phyloP scores from a whole-genome alignment of 345 rosid genomes.

The Gossypium herbaceum region DNA sequence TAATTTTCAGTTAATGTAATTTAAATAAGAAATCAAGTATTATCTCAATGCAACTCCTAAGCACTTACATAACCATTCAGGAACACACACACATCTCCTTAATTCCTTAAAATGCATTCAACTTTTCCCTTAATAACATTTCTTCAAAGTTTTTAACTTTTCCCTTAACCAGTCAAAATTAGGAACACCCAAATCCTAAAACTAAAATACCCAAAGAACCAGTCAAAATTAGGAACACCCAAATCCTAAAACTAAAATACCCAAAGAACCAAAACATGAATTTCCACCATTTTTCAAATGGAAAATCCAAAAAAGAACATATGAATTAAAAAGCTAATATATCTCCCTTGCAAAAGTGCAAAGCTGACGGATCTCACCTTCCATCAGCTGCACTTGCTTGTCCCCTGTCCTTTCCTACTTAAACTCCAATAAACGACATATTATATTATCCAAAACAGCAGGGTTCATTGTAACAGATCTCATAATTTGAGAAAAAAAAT shows the following conservation, averaged over 20 bases:
- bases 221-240: not conserved
- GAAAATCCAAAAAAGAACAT: not conserved
- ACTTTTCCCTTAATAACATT: not conserved
- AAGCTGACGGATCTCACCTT: slow-evolving; percentile 83
- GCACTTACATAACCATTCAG: not conserved
- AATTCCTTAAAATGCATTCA: not conserved
- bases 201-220: not conserved
- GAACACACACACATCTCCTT: not conserved
- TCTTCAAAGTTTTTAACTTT: not conserved
- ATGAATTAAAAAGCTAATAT: slow-evolving; percentile 14
- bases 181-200: not conserved
- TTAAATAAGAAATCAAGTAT: not conserved
- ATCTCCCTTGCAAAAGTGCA: slow-evolving; percentile 58
- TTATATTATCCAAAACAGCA: slow-evolving; percentile 63
- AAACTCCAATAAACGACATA: slow-evolving; percentile 56
- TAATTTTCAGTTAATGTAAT: not conserved
- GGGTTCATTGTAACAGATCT: slow-evolving; percentile 38
- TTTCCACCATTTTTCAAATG: not conserved
- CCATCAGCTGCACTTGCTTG: slow-evolving; percentile 75
- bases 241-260: not conserved
- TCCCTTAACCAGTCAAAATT: not conserved
- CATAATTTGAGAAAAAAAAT: too few relatives aligned
- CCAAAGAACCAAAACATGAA: not conserved
- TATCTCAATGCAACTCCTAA: not conserved
- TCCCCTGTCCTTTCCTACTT: slow-evolving; percentile 49